Evolutionary conservation across 352 stramenopile species (phyloP).

Genomic region (Globisporangium splendens): DNA sequence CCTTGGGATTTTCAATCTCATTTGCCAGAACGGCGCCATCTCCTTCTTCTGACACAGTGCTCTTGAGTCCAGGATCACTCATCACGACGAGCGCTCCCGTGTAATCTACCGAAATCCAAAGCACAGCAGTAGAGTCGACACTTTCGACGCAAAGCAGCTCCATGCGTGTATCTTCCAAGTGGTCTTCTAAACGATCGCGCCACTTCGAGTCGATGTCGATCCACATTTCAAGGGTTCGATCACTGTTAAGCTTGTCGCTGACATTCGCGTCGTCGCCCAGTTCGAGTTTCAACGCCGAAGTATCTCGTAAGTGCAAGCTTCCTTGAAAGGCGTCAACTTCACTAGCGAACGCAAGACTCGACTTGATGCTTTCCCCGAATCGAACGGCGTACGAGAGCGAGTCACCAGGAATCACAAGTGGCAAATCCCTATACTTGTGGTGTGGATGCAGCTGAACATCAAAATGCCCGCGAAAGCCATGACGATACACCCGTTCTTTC

Average conservation of each 20-base stretch:
- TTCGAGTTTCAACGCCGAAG: slow-evolving; percentile 17
- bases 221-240: slow-evolving; percentile 63
- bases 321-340: slow-evolving; percentile 32
- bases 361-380: slow-evolving; percentile 4
- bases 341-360: slow-evolving; percentile 1
- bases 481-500: slow-evolving; percentile 52
- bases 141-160: slow-evolving; percentile 26
- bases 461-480: slow-evolving; percentile 50
- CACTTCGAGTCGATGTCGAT: slow-evolving; percentile 15
- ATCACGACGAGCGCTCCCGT: slow-evolving; percentile 3
- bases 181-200: background rate
- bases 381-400: slow-evolving; percentile 33
- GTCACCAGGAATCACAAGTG: slow-evolving; percentile 47
- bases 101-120: slow-evolving; percentile 13
- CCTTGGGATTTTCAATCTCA: background rate
- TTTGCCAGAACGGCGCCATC: background rate
- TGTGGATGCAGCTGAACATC: slow-evolving; percentile 45
- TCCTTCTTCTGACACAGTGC: no score
- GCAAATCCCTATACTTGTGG: slow-evolving; percentile 17
- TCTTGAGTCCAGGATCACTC: background rate
- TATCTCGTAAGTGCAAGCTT: slow-evolving; percentile 18
- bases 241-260: slow-evolving; percentile 18
- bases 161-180: background rate
- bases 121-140: background rate
- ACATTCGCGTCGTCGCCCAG: slow-evolving; percentile 17